These are phyloP conservation scores for Xenosphaeropsis pyriputrescens DNA, from an alignment of 2,329 filamentous ascomycete genomes.

Conservation along the genomic window DNA sequence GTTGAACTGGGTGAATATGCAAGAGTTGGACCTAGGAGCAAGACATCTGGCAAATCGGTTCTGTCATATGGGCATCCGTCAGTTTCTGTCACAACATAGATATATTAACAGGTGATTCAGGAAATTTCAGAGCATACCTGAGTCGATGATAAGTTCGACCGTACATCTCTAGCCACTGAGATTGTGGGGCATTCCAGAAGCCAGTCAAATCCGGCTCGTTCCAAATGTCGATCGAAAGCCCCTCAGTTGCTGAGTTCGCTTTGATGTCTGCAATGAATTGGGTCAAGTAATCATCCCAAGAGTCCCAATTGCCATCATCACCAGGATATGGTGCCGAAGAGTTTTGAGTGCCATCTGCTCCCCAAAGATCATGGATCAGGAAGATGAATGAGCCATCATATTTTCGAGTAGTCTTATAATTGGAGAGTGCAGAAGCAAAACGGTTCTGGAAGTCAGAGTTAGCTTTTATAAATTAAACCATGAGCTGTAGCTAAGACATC, in stretches of 20 bases:
- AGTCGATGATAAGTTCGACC: constrained; percentile 21
- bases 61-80: not conserved
- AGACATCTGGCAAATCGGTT: not conserved
- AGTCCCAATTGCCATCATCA: constrained; percentile 31
- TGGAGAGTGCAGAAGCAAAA: constrained; percentile 26
- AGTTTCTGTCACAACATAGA: not conserved
- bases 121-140: constrained; percentile 12
- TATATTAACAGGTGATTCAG: no score
- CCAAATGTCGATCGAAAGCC: constrained; percentile 33
- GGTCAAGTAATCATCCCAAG: constrained; percentile 26
- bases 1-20: constrained; percentile 17
- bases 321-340: constrained; percentile 26
- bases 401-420: constrained; percentile 27
- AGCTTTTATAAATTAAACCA: no score
- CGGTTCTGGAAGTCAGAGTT: constrained; percentile 14
- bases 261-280: constrained; percentile 22
- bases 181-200: constrained; percentile 21
- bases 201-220: constrained; percentile 30
- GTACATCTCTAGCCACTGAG: constrained; percentile 26
- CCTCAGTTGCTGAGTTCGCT: constrained; percentile 20
- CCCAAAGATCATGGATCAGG: constrained; percentile 31
- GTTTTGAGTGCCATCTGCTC: constrained; percentile 26
- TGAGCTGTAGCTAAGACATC: no score
- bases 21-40: constrained; percentile 22
- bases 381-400: constrained; percentile 28